These are phyloP conservation scores for Heliocybe sulcata DNA, from an alignment of 1,284 basidiomycete genomes.

Conservation along the genomic window DNA sequence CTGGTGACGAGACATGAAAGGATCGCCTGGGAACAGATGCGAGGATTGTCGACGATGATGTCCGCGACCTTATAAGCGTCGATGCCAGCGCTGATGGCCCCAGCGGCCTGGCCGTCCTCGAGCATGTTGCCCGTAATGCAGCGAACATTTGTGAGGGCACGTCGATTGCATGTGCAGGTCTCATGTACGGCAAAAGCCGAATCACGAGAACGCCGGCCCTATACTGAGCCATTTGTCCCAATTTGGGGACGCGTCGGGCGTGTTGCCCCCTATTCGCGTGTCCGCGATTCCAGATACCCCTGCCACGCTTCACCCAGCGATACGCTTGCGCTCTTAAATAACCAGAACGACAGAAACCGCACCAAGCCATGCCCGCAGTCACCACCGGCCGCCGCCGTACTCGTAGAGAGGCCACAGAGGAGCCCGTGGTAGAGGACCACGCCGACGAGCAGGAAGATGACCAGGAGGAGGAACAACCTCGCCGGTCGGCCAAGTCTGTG, in stretches of 20 bases:
- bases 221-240: not conserved
- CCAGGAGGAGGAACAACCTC: not conserved
- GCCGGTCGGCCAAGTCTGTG: not conserved
- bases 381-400: not conserved
- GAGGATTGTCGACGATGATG: not conserved
- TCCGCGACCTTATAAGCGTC: not conserved
- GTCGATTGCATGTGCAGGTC: not conserved
- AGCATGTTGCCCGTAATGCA: not conserved
- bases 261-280: slow-evolving; percentile 1
- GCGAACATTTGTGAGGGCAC: not conserved
- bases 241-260: not conserved
- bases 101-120: not conserved
- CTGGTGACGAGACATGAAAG: slow-evolving; percentile 60
- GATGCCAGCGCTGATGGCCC: not conserved
- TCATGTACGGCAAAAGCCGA: not conserved
- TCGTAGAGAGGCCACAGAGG: not conserved
- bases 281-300: not conserved
- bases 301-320: not conserved
- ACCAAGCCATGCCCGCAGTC: not conserved
- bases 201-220: not conserved
- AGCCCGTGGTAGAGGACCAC: not conserved
- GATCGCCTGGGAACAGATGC: slow-evolving; percentile 27
- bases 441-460: not conserved
- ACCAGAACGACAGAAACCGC: not conserved
- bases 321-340: too few species aligned